Evolutionary conservation across 805 yeast genomes (phyloP).

Genomic region (Vanderwaltozyma tropicalis): DNA sequence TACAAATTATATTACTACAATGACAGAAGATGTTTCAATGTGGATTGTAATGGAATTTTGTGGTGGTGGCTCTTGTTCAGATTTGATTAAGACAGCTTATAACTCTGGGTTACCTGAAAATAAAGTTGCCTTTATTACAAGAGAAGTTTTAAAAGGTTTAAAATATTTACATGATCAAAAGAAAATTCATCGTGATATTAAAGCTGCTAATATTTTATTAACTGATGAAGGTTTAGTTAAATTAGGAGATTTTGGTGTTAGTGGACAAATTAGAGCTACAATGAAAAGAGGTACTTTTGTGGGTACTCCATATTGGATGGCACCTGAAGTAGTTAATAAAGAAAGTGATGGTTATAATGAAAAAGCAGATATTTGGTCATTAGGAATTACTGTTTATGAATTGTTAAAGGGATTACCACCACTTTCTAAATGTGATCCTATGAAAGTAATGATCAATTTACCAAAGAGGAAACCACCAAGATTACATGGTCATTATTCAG

Average conservation of each 20-base stretch:
- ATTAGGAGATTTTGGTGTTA: constrained; percentile 88
- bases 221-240: constrained; percentile 63
- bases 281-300: constrained; percentile 66
- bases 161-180: constrained; percentile 63
- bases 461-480: constrained; percentile 30
- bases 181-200: constrained; percentile 82
- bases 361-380: constrained; percentile 91
- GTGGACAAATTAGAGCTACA: constrained; percentile 69
- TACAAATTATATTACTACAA: constrained; percentile 56
- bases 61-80: constrained; percentile 88
- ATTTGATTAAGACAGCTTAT: constrained; percentile 42
- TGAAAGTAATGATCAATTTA: constrained; percentile 51
- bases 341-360: constrained; percentile 53
- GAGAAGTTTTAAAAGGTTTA: constrained; percentile 60
- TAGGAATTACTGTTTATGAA: constrained; percentile 88
- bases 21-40: constrained; percentile 53
- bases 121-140: constrained; percentile 49
- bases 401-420: constrained; percentile 80
- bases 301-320: constrained; percentile 98
- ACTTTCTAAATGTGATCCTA: constrained; percentile 56
- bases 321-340: constrained; percentile 76
- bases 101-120: constrained; percentile 30
- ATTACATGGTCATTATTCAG: constrained; percentile 23
- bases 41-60: constrained; percentile 94
- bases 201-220: constrained; percentile 77